Evolutionary conservation across 345 rosid species (phyloP).

Genomic region (Anacardium occidentale): DNA sequence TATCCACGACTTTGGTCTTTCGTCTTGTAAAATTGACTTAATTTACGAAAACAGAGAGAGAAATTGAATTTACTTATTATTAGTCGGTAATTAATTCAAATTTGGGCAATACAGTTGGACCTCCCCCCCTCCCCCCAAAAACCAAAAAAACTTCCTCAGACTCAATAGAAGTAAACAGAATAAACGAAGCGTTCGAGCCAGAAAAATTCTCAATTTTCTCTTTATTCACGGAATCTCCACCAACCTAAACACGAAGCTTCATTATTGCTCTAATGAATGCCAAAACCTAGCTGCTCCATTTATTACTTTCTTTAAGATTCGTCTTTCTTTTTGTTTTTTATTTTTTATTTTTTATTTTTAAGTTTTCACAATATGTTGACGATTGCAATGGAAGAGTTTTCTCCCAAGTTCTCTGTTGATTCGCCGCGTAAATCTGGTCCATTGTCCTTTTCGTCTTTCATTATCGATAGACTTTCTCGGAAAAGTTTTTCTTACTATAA

Average conservation of each 20-base stretch:
- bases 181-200: no score
- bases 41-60: no score
- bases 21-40: no score
- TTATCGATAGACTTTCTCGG: conserved; percentile 39
- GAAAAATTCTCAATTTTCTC: neutral
- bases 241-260: conserved; percentile 32
- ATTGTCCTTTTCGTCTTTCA: conserved; percentile 41
- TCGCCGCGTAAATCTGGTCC: conserved; percentile 41
- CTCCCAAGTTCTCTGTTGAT: conserved; percentile 13
- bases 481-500: conserved; percentile 44
- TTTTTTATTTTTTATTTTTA: neutral
- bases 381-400: conserved; percentile 16
- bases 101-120: no score
- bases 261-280: neutral
- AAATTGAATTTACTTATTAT: no score
- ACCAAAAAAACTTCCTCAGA: no score
- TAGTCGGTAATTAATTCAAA: no score
- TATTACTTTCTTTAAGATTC: conserved; percentile 31
- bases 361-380: conserved; percentile 14
- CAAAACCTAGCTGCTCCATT: neutral
- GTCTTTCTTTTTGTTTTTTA: no score
- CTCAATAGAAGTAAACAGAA: no score
- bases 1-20: no score
- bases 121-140: no score
- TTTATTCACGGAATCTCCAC: conserved; percentile 29